phyloP scores from a whole-genome alignment of 2,329 filamentous ascomycete species.

The Verticillium nubilum region DNA sequence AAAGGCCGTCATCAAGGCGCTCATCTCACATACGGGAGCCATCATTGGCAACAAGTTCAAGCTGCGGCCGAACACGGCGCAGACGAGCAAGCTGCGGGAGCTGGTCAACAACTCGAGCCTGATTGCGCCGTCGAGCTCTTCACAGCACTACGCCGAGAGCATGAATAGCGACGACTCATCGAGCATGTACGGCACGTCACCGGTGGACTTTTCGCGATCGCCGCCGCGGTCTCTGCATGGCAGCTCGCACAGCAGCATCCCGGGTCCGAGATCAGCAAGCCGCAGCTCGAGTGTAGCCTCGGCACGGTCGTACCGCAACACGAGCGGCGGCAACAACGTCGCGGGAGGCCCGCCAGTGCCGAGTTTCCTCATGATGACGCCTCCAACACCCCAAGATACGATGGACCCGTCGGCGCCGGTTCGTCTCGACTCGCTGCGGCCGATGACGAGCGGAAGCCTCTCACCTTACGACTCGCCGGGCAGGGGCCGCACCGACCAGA shows the following conservation, averaged over 20 bases:
- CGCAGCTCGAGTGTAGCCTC: slow-evolving; percentile 49
- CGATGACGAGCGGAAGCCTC: slow-evolving; percentile 16
- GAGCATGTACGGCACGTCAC: slow-evolving; percentile 46
- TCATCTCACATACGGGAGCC: slow-evolving; percentile 92
- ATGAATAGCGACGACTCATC: slow-evolving; percentile 52
- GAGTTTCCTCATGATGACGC: slow-evolving; percentile 41
- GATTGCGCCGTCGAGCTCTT: slow-evolving; percentile 31
- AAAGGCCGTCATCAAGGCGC: slow-evolving; percentile 86
- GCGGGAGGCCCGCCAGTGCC: slow-evolving; percentile 24
- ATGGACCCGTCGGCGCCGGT: slow-evolving; percentile 11
- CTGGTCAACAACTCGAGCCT: slow-evolving; percentile 74
- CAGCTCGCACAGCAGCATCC: slow-evolving; percentile 42
- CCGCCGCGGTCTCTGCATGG: slow-evolving; percentile 48
- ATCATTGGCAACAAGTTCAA: slow-evolving; percentile 98
- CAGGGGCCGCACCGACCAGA: slow-evolving; percentile 9
- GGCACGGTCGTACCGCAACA: slow-evolving; percentile 32
- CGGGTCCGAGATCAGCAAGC: slow-evolving; percentile 38
- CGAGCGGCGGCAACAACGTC: slow-evolving; percentile 14
- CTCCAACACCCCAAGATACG: slow-evolving; percentile 31
- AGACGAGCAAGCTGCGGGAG: slow-evolving; percentile 75
- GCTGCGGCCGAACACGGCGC: slow-evolving; percentile 74
- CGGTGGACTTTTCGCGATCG: slow-evolving; percentile 54
- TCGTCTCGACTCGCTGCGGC: slow-evolving; percentile 14
- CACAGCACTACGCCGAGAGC: slow-evolving; percentile 33
- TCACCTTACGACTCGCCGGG: slow-evolving; percentile 11